Evolutionary conservation across 305 asterid genomes (phyloP).

Genomic region (Euphrasia arctica): DNA sequence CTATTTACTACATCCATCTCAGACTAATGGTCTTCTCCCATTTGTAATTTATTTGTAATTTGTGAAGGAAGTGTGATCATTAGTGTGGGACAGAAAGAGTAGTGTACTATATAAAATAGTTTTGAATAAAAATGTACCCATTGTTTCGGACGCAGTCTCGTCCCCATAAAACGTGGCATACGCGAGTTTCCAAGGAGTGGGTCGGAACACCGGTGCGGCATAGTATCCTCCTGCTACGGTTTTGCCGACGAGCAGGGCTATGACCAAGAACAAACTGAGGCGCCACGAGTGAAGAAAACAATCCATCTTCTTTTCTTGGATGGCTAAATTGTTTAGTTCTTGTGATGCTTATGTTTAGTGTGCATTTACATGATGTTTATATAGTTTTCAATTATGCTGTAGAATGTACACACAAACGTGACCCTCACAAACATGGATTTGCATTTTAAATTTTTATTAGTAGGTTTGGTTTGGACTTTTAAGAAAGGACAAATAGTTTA

Average conservation of each 20-base stretch:
- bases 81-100: not conserved
- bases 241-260: conserved; percentile 16
- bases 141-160: conserved; percentile 70
- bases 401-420: conserved; percentile 29
- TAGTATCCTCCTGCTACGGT: conserved; percentile 31
- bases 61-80: too few relatives aligned
- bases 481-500: conserved; percentile 13
- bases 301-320: conserved; percentile 25
- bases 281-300: conserved; percentile 25
- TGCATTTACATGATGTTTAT: conserved; percentile 22
- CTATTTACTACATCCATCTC: too few relatives aligned
- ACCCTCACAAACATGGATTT: conserved; percentile 35
- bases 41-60: too few relatives aligned
- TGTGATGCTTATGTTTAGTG: conserved; percentile 9
- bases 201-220: conserved; percentile 34
- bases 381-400: conserved; percentile 17
- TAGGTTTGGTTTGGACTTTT: conserved; percentile 17
- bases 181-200: conserved; percentile 57
- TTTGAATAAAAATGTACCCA: conserved; percentile 41
- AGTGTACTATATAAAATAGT: not conserved
- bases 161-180: conserved; percentile 87
- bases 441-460: not conserved
- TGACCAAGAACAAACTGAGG: conserved; percentile 27
- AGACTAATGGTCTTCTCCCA: too few relatives aligned
- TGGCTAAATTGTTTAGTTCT: not conserved